Percentiles rank a stretch among this genome's conserved stretches.
Evolutionary conservation across 2,329 filamentous ascomycete species (phyloP).

Genomic region (Macroventuria anomochaeta): DNA sequence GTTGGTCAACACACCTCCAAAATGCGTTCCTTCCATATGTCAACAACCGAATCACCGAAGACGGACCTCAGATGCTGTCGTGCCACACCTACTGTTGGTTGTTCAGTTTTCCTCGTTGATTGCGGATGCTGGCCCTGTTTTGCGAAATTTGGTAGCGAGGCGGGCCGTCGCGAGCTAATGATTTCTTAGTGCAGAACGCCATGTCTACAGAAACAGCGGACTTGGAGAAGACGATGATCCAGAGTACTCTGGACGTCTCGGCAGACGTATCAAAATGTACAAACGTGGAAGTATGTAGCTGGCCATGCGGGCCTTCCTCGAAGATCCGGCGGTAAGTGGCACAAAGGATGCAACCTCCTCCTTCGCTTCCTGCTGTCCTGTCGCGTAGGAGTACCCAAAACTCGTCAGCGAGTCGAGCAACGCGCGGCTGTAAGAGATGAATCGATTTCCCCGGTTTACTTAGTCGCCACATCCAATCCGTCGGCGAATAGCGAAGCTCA

Average conservation of each 20-base stretch:
- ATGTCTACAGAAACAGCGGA: background rate
- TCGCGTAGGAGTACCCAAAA: no score
- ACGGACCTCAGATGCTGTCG: background rate
- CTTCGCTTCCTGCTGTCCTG: background rate
- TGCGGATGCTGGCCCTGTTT: background rate
- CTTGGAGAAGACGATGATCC: background rate
- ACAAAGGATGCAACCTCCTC: background rate
- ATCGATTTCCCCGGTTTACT: no score
- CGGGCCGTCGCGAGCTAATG: slow-evolving; percentile 1
- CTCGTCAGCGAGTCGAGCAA: no score
- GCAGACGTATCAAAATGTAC: background rate
- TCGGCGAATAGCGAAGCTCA: no score
- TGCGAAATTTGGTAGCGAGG: background rate
- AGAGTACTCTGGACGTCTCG: background rate
- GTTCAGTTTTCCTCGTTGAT: background rate
- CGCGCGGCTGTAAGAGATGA: no score
- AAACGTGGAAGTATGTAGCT: background rate
- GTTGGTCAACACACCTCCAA: background rate
- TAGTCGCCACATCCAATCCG: no score
- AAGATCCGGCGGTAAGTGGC: background rate
- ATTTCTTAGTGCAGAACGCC: background rate
- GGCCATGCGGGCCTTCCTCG: background rate
- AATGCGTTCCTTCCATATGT: background rate
- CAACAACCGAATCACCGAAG: background rate
- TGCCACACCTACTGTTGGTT: background rate